Base-by-base conservation (phyloP, 768 basidiomycete species). In the Inosperma sp. region DNA sequence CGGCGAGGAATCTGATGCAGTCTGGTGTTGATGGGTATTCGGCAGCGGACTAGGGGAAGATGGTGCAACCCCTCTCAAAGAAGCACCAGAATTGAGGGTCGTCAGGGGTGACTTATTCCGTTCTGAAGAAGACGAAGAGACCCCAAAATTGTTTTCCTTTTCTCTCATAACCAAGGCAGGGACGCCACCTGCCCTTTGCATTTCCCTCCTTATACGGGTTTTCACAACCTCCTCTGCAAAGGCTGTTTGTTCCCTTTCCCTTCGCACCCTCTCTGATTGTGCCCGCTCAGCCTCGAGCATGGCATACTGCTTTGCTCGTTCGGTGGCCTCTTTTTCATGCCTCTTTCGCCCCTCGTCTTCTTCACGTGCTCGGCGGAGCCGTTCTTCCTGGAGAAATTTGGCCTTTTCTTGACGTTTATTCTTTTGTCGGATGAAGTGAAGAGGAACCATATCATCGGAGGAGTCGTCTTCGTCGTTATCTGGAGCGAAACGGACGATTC, bases 351-450 rank as follows among this genome's bases (percentile, higher is more conserved):
- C 77, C 29, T 74, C 73, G 56, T 79, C 79, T 27, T 73, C 73
- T 57, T 78, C 77, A 42, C 70, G 66, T 30, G 69, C 67, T 23
- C 83, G 76, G 48, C 73, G 74, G 54, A 79, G 73, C 55, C 78
- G 77, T 58, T 86, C 79, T 63, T 75, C 74, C 37, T 72, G 76
- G 59, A 88, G 70, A 58, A 87, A 85, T 36, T 67, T 76, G 36
- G 81, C 82, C 69, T 85, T 85, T 66, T 86, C 81, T 65, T 84
- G 84, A 36, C 82, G 81, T 58, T 80, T 80, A 72, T 83, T 83
- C 70, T 82, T 83, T 64, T 78, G 77, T 47, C 83, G 82, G 60
- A 86, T 68, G n/a, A 82, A 77, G 60, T 88, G 79, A 33, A 88
- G 68, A 3, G 88, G 88, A 56, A 86, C 72, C 45, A 72, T 72